Percentiles rank a stretch among this genome's conserved stretches.
Conservation (phyloP, 2,329 filamentous ascomycete species). For the Aspergillus sp. region DNA sequence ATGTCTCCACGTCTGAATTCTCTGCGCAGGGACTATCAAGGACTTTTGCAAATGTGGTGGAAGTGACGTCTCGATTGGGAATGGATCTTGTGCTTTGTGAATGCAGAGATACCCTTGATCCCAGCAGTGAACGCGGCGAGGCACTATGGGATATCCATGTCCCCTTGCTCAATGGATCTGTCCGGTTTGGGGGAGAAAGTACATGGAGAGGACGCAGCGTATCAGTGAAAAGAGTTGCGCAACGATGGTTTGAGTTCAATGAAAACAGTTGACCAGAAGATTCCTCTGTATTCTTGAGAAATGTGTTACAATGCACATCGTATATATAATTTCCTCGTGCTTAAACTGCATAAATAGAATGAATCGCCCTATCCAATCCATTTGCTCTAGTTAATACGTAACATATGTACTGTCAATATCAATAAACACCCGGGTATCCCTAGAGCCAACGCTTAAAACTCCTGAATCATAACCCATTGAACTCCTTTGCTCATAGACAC, state of each 20-base stretch:
- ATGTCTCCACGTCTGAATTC: constrained; percentile 41
- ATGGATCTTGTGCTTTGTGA: constrained; percentile 37
- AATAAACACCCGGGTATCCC: constrained; percentile 34
- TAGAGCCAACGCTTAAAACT: constrained; percentile 31
- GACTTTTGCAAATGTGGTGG: constrained; percentile 37
- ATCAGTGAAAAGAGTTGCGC: constrained; percentile 52
- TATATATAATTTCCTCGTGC: too few species aligned
- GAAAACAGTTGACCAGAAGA: constrained; percentile 22
- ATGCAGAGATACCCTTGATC: constrained; percentile 28
- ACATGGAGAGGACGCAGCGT: constrained; percentile 57
- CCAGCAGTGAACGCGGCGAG: constrained; percentile 24
- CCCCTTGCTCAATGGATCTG: constrained; percentile 58
- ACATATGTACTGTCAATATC: constrained; percentile 7
- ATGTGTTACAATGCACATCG: too few species aligned
- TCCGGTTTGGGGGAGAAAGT: constrained; percentile 44
- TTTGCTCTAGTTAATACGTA: too few species aligned
- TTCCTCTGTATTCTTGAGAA: too few species aligned
- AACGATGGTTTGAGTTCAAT: constrained; percentile 62
- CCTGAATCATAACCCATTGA: constrained; percentile 20
- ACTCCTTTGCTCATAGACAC: constrained; percentile 49
- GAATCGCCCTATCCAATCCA: too few species aligned
- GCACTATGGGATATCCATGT: constrained; percentile 48
- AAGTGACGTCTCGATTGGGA: constrained; percentile 25
- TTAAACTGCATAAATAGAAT: too few species aligned
- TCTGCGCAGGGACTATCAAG: constrained; percentile 45